Evolutionary conservation across 2,329 filamentous ascomycete species (phyloP), one percentile per base, ranked within the genome.

Genomic region (Penicillium decumbens): DNA sequence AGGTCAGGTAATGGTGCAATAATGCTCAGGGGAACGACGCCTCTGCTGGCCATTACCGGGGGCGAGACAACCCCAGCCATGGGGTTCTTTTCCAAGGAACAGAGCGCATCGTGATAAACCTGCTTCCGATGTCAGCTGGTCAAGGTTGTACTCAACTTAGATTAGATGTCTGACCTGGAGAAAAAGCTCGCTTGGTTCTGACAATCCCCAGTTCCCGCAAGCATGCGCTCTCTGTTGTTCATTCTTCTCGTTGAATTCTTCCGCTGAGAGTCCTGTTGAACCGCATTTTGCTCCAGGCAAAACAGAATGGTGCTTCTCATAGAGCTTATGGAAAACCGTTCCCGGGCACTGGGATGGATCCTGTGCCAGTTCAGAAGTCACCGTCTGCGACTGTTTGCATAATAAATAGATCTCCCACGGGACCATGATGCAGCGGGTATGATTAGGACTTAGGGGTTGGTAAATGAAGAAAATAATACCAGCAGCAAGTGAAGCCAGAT

Each of bases 1-100:
- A 90, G 81, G 63, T 91, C 87, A 0, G 84, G 82, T 20, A 88
- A 77, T 57, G 80, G 79, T 0, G 81, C 84, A 25, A 91, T 81
- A 35, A 89, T 78, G 0, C 84, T 86, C 55, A 91, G 66, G 0
- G 86, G 87, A 7, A 86, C 70, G 0, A 80, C 79, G 3, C 87
- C 88, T 51, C 74, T 76, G 55, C 77, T 81, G 42, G 82, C 83
- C 65, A 79, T 75, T 46, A 85, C 68, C 24, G 77, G 76, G 9
- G 82, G 83, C 18, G 76, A 83, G 39, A 83, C 78, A 32, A 81
- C 51, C 47, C 77, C 62, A 47, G 70, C 64, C 67, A 77, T 58
- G 48, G 65, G 73, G 28, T 70, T 66, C 30, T 64, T 66, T 35
- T 70, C 65, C 24, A 73, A 55, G 5, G 67, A 62, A 32, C 63